Base-by-base conservation (phyloP, 805 yeast species). In the Ogataea saltuana region DNA sequence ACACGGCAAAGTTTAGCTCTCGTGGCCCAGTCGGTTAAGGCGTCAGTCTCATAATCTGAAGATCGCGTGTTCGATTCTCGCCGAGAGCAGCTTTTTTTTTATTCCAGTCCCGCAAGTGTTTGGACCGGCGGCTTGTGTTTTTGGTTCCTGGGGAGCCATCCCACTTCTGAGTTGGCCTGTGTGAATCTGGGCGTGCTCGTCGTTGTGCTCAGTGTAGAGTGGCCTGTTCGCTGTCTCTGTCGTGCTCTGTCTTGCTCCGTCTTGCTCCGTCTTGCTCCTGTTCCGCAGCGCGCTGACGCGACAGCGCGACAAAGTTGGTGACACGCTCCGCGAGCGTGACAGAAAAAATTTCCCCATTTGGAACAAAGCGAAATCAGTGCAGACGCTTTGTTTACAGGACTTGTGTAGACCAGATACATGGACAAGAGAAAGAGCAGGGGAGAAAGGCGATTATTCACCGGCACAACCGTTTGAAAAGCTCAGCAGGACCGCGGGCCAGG, bases 1-100 rank as follows among this genome's bases (percentile, higher is more conserved):
- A 5, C 10, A 6, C 8, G 21, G 23, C 23, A 13, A 31, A 18
- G 13, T 26, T 26, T 28, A 39, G 67, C 65, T 63, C 58, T 61
- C 55, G 67, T 63, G 67, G 67, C 67, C 65, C 67, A 63, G 67
- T 56, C 57, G 67, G 67, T 61, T 63, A 63, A 62, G 65, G 67
- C 67, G 67, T 63, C 61, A 63, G 67, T 63, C 68, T 63, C 67
- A 63, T 63, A 63, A 63, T 63, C 67, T 62, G 67, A 63, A 63
- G 67, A 62, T 63, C 68, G 67, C 66, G 67, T 59, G 68, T 63
- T 63, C 68, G 66, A 63, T 49, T 60, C 68, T 63, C 68, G 66
- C 68, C 67, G 49, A 61, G 65, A 63, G 68, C 67, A 63, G 27
- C 31, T 41, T 33, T 41, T 41, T 44, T 39, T 29, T 22, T 16